Evolutionary conservation across 805 yeast species (phyloP), one percentile per base, ranked within the genome.

Genomic region (Saturnispora sekii): DNA sequence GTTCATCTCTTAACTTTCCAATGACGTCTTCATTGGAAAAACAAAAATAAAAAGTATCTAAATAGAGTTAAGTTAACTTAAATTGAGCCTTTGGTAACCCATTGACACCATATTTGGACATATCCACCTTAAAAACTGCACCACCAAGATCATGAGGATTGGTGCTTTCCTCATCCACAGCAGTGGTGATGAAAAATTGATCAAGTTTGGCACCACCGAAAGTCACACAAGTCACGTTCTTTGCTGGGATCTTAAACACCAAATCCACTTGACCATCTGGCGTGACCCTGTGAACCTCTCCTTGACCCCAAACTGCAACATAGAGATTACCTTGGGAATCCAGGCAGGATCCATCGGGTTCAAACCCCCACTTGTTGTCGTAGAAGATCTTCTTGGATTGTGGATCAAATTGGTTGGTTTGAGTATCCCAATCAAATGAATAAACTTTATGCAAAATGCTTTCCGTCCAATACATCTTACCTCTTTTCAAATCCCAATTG

Each of bases 301-400:
- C 59, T 1, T 82, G 71, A 26, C 79, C 71, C 76, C 81, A 87
- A 10, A 84, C 74, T 1, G 94, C 84, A 5, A 78, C 67, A 63
- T 74, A 83, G 34, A 88, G 57, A 43, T 73, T 68, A 8, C 77
- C 80, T 31, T 68, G 61, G 3, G 62, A 62, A 35, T 83, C 76
- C 51, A 83, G 63, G 21, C 79, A 67, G 51, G 83, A 70, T 16
- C 97, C 97, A 60, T 88, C 97, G 0, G 96, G 96, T 38, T 63
- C 52, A n/a, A 43, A 38, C 11, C 43, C 31, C 11, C 40, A 45
- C 32, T 46, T 43, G 47, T 69, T 53, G 12, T 68, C 62, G 41
- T 77, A 63, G 49, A 69, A 69, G 17, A 59, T 58, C n/a, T 54
- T 48, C 45, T 64, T 64, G 42, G 72, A 69, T 26, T 64, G 51